A percentile compares a stretch with the other conserved stretches of the same genome.
Evolutionary conservation across 371 early-diverging fungal genomes (phyloP).

Genomic region (Basidiobolus meristosporus): DNA sequence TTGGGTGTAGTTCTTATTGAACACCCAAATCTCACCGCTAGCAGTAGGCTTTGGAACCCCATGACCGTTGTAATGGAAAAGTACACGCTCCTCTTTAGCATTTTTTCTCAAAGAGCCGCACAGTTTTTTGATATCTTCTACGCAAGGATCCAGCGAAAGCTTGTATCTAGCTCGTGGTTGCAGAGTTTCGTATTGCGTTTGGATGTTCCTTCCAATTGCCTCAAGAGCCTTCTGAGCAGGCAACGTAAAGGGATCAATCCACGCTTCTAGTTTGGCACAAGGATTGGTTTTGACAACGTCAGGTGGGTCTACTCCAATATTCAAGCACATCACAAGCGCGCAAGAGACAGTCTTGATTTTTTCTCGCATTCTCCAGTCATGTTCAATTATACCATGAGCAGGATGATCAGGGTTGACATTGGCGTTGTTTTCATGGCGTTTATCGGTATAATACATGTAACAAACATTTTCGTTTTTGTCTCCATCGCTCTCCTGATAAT

Average conservation of each 20-base stretch:
- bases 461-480: too few species aligned
- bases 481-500: too few species aligned
- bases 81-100: constrained; percentile 82
- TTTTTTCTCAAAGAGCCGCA: constrained; percentile 61
- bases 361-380: constrained; percentile 21
- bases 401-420: background rate
- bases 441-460: too few species aligned
- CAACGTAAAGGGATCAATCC: constrained; percentile 80
- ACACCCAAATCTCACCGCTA: constrained; percentile 96
- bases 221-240: constrained; percentile 69
- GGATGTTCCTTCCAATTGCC: constrained; percentile 72
- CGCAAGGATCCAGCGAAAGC: constrained; percentile 68
- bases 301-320: constrained; percentile 90
- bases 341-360: constrained; percentile 22
- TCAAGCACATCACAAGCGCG: constrained; percentile 73
- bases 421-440: too few species aligned
- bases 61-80: constrained; percentile 96
- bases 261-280: constrained; percentile 82
- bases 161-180: constrained; percentile 78
- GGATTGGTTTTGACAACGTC: constrained; percentile 77
- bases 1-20: constrained; percentile 91
- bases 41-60: constrained; percentile 94
- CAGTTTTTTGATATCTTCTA: constrained; percentile 80
- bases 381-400: too few species aligned
- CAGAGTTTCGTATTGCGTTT: constrained; percentile 80